A percentile compares a stretch with the other conserved stretches of the same genome.
Conservation (phyloP, 2,329 filamentous ascomycete species). For the Colletotrichum australisinense region DNA sequence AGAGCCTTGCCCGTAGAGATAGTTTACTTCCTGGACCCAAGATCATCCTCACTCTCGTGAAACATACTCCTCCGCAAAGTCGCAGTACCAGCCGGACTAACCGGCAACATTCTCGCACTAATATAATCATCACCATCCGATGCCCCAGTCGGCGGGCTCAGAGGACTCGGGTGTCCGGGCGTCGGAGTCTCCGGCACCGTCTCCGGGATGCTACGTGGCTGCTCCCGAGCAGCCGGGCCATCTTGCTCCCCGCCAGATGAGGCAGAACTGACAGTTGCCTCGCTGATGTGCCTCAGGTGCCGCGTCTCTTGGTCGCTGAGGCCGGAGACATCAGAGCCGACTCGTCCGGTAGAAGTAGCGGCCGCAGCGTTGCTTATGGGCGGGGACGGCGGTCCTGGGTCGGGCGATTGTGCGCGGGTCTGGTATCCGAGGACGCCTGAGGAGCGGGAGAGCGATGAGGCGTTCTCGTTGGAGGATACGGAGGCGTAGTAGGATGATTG, state of each 20-base stretch:
- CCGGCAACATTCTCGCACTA: constrained; percentile 34
- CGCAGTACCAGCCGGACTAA: constrained; percentile 29
- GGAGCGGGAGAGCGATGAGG: constrained; percentile 34
- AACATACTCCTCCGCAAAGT: constrained; percentile 54
- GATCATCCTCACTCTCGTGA: constrained; percentile 53
- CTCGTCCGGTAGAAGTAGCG: constrained; percentile 29
- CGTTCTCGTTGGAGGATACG: constrained; percentile 36
- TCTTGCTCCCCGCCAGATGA: constrained; percentile 20
- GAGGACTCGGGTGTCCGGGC: constrained; percentile 25
- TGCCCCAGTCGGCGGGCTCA: constrained; percentile 42
- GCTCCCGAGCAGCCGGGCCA: not conserved
- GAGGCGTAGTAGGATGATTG: constrained; percentile 43
- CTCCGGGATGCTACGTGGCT: constrained; percentile 6
- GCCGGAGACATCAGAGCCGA: constrained; percentile 53
- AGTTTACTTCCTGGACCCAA: constrained; percentile 13
- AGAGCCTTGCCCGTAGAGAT: not conserved
- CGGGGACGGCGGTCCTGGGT: constrained; percentile 14
- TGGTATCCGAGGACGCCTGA: constrained; percentile 25
- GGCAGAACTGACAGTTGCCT: constrained; percentile 51
- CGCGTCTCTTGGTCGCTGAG: constrained; percentile 53
- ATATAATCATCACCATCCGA: constrained; percentile 42
- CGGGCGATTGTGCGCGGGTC: constrained; percentile 30
- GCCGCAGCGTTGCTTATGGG: constrained; percentile 17
- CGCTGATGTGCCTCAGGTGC: constrained; percentile 56
- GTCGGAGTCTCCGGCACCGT: constrained; percentile 32